Percentiles rank a stretch among this genome's conserved stretches.
phyloP scores from a whole-genome alignment of 257 asterid species.

The Nicotiana noctiflora region DNA sequence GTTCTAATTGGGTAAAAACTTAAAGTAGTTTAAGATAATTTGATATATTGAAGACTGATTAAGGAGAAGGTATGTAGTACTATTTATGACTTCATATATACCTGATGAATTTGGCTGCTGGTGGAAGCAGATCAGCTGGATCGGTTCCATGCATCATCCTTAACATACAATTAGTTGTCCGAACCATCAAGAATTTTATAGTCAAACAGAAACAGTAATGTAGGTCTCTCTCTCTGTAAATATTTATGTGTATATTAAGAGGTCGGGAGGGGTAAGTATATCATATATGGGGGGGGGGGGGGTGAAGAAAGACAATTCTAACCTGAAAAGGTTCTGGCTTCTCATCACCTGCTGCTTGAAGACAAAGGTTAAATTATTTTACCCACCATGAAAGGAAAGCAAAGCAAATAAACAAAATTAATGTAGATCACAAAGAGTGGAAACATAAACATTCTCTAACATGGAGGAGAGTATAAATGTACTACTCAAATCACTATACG shows the following conservation, averaged over 20 bases:
- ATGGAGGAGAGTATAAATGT: background rate
- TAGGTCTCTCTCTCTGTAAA: background rate
- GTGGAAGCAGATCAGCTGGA: background rate
- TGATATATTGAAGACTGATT: background rate
- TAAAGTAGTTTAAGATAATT: background rate
- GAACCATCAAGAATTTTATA: background rate
- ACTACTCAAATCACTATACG: background rate
- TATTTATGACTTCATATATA: background rate
- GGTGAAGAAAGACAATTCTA: background rate
- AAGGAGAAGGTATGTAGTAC: background rate
- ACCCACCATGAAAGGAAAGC: background rate
- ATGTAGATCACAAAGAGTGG: background rate
- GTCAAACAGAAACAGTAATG: background rate
- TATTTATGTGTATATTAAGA: background rate
- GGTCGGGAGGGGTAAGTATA: no score
- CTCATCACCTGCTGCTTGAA: slow-evolving; percentile 17
- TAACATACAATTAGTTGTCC: background rate
- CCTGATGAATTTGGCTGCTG: background rate
- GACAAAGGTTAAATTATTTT: background rate
- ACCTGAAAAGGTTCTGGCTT: slow-evolving; percentile 11
- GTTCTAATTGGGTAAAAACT: background rate
- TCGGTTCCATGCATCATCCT: slow-evolving; percentile 3
- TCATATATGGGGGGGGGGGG: no score
- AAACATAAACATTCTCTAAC: background rate
- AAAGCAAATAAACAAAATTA: background rate